Base-by-base conservation (phyloP, 257 asterid species). In the Marsdenia floribunda region DNA sequence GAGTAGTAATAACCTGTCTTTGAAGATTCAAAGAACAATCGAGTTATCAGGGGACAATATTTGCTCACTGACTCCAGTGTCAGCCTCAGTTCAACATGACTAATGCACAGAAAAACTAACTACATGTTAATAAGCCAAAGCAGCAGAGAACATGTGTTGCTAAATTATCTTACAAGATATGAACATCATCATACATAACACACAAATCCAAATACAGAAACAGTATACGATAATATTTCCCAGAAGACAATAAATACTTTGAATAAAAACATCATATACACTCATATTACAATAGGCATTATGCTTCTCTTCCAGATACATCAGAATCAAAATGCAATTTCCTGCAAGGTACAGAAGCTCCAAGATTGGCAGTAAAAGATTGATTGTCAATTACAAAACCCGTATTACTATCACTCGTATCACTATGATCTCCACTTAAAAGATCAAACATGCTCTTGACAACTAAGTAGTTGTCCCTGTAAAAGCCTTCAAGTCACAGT, bases 1-100 rank as follows among this genome's bases (percentile, higher is more conserved):
- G 64, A 73, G 68, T 35, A 69, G 33, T 16, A 69, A 59, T 73
- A 64, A 93, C 98, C 96, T 85, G 90, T 83, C 79, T 81, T 86
- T 12, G 96, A 86, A 22, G 96, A 88, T 77, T 90, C 97, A 64
- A 93, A 89, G 86, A 68, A 87, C 68, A 93, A 85, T 59, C 93
- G 96, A 83, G 88, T 93, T 72, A 89, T 81, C 77, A 78, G 80
- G 72, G 85, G 96, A 76, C 98, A 93, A 54, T 76, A 85, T 80
- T 83, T 78, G 80, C 97, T 86, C 83, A 93, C 90, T 33, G 96
- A 80, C 71, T 88, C 94, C 87, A 93, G 78, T 33, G 93, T 87
- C 79, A 82, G 87, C 85, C 90, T 85, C 73, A 86, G 79, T 85
- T 87, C 97, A 80, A 89, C 89, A 55, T 85, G 85, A 76, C 97